These are phyloP conservation scores for Diaporthe citri DNA, from an alignment of 2,329 filamentous ascomycete species.

Conservation along the genomic window DNA sequence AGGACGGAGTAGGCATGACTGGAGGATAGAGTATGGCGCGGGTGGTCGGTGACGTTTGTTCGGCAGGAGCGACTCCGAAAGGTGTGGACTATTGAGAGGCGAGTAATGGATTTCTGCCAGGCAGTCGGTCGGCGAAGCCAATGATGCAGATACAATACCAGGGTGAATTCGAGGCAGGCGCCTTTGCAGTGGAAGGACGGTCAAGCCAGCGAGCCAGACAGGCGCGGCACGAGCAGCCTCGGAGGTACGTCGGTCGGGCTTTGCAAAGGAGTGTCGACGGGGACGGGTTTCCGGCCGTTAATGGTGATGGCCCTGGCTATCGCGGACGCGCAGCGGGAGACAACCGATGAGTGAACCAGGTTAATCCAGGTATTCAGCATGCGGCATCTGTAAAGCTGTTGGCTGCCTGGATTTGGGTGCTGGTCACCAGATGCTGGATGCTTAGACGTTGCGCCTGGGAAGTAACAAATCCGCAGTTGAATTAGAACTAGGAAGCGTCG, in stretches of 20 bases:
- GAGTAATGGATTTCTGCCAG: not conserved
- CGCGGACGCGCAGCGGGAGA: not conserved
- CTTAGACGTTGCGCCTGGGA: constrained; percentile 6
- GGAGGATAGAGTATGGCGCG: not conserved
- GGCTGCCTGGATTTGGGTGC: not conserved
- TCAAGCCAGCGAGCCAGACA: not conserved
- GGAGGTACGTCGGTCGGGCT: not conserved
- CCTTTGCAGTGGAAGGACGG: not conserved
- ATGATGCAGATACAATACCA: not conserved
- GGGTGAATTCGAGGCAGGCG: not conserved
- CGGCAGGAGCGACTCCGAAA: constrained; percentile 11
- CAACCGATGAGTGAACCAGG: not conserved
- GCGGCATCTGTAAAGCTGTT: not conserved
- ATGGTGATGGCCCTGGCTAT: constrained; percentile 1
- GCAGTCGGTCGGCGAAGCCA: not conserved
- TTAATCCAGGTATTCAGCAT: not conserved
- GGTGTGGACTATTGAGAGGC: not conserved
- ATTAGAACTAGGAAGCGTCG: constrained; percentile 14
- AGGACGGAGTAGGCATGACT: constrained; percentile 41
- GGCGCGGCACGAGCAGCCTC: not conserved
- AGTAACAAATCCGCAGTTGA: not conserved
- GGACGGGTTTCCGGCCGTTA: not conserved
- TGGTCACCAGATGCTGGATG: not conserved
- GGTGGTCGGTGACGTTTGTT: not conserved
- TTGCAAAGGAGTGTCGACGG: not conserved